Evolutionary conservation across 2,329 filamentous ascomycete species (phyloP), one percentile per base, ranked within the genome.

Genomic region (Aspergillus tanneri): DNA sequence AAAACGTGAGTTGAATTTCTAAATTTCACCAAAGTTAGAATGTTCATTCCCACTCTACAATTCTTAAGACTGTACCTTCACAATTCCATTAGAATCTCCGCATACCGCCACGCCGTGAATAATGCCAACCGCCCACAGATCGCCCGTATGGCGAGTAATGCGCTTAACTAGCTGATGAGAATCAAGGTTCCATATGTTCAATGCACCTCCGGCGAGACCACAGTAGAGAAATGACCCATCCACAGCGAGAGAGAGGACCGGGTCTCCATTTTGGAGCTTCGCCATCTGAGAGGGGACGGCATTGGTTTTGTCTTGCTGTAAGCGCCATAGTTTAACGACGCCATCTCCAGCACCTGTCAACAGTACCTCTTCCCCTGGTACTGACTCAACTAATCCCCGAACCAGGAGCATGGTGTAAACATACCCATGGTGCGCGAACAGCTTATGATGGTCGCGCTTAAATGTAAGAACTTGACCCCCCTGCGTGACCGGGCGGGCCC

Each of bases 141-240:
- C 90, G 35, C 85, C 85, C 25, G 82, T 82, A 58, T 90, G 87
- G 1, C 86, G 84, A 63, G 87, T 90, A 63, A 99, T 86, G 14
- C 89, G 90, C 48, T 93, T 81, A 36, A 99, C 79, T 40, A 93
- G 85, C 70, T 99, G 93, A 45, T 87, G 85, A 0, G 93, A 97
- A 65, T 97, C 92, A 11, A 99, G 78, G 65, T 99, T 95, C 92
- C 95, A 99, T 9, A 99, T 82, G 66, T 97, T 92, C 50, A 99
- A 83, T 42, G 95, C 82, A 18, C 93, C 95, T 30, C 88, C 85
- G 1, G 90, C 81, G 58, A 95, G 87, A 38, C 93, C 93, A 50
- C 88, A 89, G 65, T 97, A 99, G 4, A 99, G 77, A 56, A 99
- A 95, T 0, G 90, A 91, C 0, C 90, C 90, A 53, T 97, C 91